phyloP scores from a whole-genome alignment of 83 land plant species.

The Picea abies region DNA sequence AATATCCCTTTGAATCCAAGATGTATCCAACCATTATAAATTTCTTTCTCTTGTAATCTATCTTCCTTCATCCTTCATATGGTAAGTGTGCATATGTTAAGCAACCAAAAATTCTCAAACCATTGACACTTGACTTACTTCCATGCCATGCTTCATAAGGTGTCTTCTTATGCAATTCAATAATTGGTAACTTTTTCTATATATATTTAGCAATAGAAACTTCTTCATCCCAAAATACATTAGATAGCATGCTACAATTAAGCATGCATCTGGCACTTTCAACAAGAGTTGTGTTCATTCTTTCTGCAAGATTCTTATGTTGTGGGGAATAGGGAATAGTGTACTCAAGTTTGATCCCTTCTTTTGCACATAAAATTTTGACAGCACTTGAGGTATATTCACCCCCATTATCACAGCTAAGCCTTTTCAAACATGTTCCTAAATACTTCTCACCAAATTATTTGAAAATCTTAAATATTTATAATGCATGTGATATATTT shows the following conservation, averaged over 20 bases:
- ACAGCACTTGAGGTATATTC: not conserved
- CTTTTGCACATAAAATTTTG: not conserved
- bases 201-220: slow-evolving; percentile 19
- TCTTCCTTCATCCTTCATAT: not conserved
- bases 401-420: slow-evolving; percentile 4
- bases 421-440: not conserved
- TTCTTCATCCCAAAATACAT: slow-evolving; percentile 19
- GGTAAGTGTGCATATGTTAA: slow-evolving; percentile 22
- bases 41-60: slow-evolving; percentile 24
- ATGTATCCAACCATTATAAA: slow-evolving; percentile 25
- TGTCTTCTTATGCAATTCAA: slow-evolving; percentile 3
- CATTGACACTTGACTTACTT: slow-evolving; percentile 12
- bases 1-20: slow-evolving; percentile 16
- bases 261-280: slow-evolving; percentile 20
- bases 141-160: slow-evolving; percentile 20
- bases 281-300: slow-evolving; percentile 10
- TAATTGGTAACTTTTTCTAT: slow-evolving; percentile 13
- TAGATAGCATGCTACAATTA: slow-evolving; percentile 10
- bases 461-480: slow-evolving; percentile 15
- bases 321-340: slow-evolving; percentile 14
- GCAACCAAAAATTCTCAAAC: slow-evolving; percentile 24
- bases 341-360: slow-evolving; percentile 12
- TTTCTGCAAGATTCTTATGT: slow-evolving; percentile 26
- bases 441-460: slow-evolving; percentile 10
- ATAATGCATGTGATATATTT: not conserved